phyloP scores from a whole-genome alignment of 179 eudicot genomes.

The Nepenthes alata region DNA sequence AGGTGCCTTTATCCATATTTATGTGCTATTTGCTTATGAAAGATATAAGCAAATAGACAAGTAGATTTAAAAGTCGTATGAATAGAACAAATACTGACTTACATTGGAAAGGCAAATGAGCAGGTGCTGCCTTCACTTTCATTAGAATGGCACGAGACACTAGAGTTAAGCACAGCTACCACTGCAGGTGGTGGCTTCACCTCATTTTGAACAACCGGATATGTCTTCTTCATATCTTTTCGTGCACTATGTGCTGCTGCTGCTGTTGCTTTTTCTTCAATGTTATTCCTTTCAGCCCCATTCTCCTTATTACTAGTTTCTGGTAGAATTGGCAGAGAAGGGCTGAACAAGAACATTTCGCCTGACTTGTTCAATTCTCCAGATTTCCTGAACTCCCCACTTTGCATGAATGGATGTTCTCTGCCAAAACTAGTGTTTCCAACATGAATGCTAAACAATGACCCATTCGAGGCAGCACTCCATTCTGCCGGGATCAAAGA shows the following conservation, averaged over 20 bases:
- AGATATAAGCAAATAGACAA: no score
- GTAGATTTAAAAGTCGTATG: no score
- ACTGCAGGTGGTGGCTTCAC: conserved; percentile 1
- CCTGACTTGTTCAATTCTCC: conserved; percentile 3
- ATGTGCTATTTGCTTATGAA: no score
- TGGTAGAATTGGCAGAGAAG: conserved; percentile 3
- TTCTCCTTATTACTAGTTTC: neutral
- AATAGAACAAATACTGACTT: conserved; percentile 10
- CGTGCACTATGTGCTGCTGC: conserved; percentile 1
- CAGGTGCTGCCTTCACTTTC: conserved; percentile 15
- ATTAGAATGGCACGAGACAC: conserved; percentile 21
- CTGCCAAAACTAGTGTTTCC: conserved; percentile 35
- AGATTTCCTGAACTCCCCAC: conserved; percentile 13
- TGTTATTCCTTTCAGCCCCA: neutral
- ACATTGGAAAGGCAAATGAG: conserved; percentile 36
- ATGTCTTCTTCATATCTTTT: neutral
- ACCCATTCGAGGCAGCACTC: conserved; percentile 55
- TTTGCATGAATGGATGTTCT: conserved; percentile 18
- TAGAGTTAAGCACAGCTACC: conserved; percentile 7
- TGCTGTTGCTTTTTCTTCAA: neutral
- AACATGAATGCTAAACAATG: conserved; percentile 52
- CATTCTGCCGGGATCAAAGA: conserved; percentile 35
- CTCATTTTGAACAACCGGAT: conserved; percentile 3
- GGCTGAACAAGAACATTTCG: conserved; percentile 1
- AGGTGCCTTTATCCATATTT: no score